Evolutionary conservation across 2,329 filamentous ascomycete species (phyloP).

Genomic region (Orbilia javanica): DNA sequence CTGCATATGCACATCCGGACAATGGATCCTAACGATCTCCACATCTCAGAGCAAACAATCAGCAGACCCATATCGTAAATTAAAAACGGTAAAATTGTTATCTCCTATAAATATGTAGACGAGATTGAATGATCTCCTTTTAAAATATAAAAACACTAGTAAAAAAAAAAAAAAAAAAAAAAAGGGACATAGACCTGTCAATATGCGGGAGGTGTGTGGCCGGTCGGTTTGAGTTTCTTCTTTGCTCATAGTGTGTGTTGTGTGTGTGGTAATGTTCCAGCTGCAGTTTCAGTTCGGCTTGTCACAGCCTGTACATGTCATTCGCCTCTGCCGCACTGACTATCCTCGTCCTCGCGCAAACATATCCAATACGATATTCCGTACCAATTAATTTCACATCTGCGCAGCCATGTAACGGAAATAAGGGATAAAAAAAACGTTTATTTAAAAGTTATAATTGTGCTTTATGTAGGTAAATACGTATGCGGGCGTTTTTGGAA

Average conservation of each 20-base stretch:
- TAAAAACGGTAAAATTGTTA: constrained; percentile 41
- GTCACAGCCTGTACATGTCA: constrained; percentile 47
- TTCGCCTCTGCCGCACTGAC: constrained; percentile 50
- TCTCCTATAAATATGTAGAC: constrained; percentile 50
- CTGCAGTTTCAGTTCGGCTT: constrained; percentile 58
- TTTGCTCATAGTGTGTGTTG: constrained; percentile 56
- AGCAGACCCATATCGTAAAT: constrained; percentile 13
- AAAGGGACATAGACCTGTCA: constrained; percentile 25
- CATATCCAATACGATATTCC: constrained; percentile 11
- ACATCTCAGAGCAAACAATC: constrained; percentile 5
- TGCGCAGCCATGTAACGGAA: constrained; percentile 1
- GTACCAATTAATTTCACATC: constrained; percentile 35
- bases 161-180: constrained; percentile 3
- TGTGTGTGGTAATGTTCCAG: constrained; percentile 59
- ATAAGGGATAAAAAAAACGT: constrained; percentile 23
- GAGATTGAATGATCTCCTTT: constrained; percentile 55
- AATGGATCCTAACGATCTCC: neutral
- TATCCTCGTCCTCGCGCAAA: neutral
- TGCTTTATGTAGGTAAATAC: constrained; percentile 18
- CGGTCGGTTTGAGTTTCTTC: constrained; percentile 51
- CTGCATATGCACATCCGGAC: constrained; percentile 12
- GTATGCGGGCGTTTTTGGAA: constrained; percentile 27
- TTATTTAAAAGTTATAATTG: constrained; percentile 17
- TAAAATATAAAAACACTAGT: neutral
- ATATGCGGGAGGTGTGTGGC: constrained; percentile 40